These are phyloP conservation scores for Xylaria hypoxylon DNA, from an alignment of 2,329 filamentous ascomycete species.

Conservation along the genomic window DNA sequence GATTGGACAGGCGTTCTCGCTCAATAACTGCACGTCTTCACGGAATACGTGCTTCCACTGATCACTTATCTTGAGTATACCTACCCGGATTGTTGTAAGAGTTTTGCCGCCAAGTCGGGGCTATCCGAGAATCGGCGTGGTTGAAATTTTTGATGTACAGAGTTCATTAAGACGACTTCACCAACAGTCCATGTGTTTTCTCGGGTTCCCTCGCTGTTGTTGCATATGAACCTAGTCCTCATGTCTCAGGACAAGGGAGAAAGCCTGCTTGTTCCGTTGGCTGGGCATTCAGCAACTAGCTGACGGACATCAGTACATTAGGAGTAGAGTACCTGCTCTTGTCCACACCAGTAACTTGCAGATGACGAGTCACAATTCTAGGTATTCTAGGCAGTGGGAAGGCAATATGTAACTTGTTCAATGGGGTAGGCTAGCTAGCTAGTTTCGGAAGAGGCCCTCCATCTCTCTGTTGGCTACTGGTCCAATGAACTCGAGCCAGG, in stretches of 20 bases:
- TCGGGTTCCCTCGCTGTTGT: neutral
- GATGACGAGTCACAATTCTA: neutral
- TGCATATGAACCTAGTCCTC: neutral
- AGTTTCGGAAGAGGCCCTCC: neutral
- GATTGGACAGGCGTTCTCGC: too few relatives aligned
- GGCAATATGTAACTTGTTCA: neutral
- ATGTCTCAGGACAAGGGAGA: conserved; percentile 1
- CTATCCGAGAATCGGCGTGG: neutral
- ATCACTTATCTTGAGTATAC: neutral
- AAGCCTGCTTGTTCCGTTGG: neutral
- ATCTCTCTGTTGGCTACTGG: neutral
- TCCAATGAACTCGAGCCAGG: neutral
- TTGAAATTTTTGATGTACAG: too few relatives aligned
- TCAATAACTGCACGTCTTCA: too few relatives aligned
- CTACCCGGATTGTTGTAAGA: neutral
- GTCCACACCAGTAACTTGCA: neutral
- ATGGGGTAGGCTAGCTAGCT: conserved; percentile 4
- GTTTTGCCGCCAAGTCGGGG: neutral
- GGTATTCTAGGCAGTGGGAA: neutral
- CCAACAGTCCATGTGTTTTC: neutral
- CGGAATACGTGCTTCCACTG: neutral
- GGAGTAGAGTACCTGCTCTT: neutral
- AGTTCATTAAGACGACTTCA: neutral
- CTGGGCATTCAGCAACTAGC: neutral
- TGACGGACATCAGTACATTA: neutral